Percentiles rank a stretch among this genome's conserved stretches.
These are phyloP conservation scores for Aspergillus sergii DNA, from an alignment of 2,329 filamentous ascomycete species.

Conservation along the genomic window DNA sequence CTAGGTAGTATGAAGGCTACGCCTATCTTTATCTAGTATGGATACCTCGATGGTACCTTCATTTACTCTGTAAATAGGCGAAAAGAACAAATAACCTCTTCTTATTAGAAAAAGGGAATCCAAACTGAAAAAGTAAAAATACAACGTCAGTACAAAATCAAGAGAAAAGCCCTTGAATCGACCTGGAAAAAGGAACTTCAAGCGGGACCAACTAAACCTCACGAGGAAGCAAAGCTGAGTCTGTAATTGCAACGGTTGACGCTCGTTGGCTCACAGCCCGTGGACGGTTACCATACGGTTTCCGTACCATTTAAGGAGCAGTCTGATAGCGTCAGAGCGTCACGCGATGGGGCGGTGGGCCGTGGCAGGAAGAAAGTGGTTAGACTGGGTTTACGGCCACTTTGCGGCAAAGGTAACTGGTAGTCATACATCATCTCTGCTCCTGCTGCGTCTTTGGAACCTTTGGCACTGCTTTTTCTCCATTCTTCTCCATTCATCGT, in stretches of 20 bases:
- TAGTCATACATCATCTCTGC: constrained; percentile 37
- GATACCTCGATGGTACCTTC: no score
- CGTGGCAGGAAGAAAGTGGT: constrained; percentile 35
- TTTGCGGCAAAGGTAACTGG: constrained; percentile 2
- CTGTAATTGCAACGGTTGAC: constrained; percentile 22
- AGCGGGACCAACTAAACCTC: constrained; percentile 10
- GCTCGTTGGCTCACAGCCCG: constrained; percentile 24
- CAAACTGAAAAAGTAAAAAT: neutral
- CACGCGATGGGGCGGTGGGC: constrained; percentile 36
- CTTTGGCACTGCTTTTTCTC: constrained; percentile 1
- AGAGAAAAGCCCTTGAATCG: neutral
- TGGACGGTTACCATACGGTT: constrained; percentile 28
- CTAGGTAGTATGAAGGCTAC: neutral
- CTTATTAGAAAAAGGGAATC: neutral
- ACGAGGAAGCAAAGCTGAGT: neutral
- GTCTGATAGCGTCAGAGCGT: constrained; percentile 34
- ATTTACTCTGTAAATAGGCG: neutral
- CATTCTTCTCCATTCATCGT: constrained; percentile 7
- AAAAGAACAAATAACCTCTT: neutral
- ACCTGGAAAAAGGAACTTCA: constrained; percentile 6
- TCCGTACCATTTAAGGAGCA: constrained; percentile 9
- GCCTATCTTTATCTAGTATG: neutral
- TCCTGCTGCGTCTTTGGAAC: constrained; percentile 7
- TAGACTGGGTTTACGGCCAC: constrained; percentile 26
- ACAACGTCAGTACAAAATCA: neutral